Conservation (phyloP, 805 yeast species). For the Candida oleophila region DNA sequence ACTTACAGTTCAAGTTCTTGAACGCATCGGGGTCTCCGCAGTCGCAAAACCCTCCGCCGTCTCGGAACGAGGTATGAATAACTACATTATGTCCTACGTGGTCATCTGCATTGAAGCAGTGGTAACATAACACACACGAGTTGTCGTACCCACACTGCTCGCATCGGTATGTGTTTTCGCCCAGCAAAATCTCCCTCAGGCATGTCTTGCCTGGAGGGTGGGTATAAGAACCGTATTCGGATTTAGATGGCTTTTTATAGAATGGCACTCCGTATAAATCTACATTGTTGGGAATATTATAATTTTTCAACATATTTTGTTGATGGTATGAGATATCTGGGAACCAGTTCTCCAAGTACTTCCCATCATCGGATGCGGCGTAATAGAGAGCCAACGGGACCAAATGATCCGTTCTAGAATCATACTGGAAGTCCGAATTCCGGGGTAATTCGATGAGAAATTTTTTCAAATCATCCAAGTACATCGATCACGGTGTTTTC, state of each 20-base stretch:
- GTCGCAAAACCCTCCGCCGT: slow-evolving; percentile 62
- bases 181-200: slow-evolving; percentile 57
- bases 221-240: slow-evolving; percentile 13
- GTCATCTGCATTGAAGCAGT: slow-evolving; percentile 69
- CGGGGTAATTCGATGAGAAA: neutral
- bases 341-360: slow-evolving; percentile 5
- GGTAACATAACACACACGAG: slow-evolving; percentile 72
- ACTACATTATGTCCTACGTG: slow-evolving; percentile 67
- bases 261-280: neutral
- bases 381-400: slow-evolving; percentile 24
- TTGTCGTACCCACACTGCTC: slow-evolving; percentile 75
- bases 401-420: neutral
- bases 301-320: neutral
- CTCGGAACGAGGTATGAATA: slow-evolving; percentile 47
- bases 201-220: slow-evolving; percentile 67
- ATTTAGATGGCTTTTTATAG: neutral
- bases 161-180: slow-evolving; percentile 72
- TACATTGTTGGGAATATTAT: neutral
- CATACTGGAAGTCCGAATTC: neutral
- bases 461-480: neutral
- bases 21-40: slow-evolving; percentile 75
- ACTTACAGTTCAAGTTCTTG: slow-evolving; percentile 49
- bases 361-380: slow-evolving; percentile 38
- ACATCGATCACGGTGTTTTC: slow-evolving; percentile 2
- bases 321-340: neutral